A percentile compares a stretch with the other conserved stretches of the same genome.
Evolutionary conservation across 2,329 filamentous ascomycete genomes (phyloP).

Genomic region (Thelonectria olida): DNA sequence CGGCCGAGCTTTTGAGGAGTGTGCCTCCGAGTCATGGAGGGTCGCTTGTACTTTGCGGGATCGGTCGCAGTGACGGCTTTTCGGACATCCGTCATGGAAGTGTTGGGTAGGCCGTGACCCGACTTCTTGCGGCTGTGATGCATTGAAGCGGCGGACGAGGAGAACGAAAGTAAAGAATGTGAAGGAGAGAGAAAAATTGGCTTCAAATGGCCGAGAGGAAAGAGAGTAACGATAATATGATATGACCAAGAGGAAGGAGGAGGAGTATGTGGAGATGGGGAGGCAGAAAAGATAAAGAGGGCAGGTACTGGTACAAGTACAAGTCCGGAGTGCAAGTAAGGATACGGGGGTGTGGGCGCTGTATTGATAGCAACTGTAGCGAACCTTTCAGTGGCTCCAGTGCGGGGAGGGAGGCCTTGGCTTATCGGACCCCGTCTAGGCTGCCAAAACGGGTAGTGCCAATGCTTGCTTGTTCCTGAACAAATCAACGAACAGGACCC

Average conservation of each 20-base stretch:
- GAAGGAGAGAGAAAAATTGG: slow-evolving; percentile 18
- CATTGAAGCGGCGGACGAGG: slow-evolving; percentile 48
- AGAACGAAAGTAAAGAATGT: slow-evolving; percentile 12
- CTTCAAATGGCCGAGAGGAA: slow-evolving; percentile 30
- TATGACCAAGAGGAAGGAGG: slow-evolving; percentile 25
- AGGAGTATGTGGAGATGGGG: slow-evolving; percentile 16
- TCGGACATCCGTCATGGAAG: slow-evolving; percentile 64
- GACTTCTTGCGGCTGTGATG: slow-evolving; percentile 67
- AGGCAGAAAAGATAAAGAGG: slow-evolving; percentile 27
- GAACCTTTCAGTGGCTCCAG: slow-evolving; percentile 39
- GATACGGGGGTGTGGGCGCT: slow-evolving; percentile 11
- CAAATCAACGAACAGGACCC: slow-evolving; percentile 29
- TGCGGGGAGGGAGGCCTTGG: slow-evolving; percentile 30
- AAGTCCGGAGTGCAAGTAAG: neutral
- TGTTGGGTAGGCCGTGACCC: slow-evolving; percentile 61
- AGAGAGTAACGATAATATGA: slow-evolving; percentile 33
- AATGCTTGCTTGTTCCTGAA: slow-evolving; percentile 35
- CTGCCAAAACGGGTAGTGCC: slow-evolving; percentile 27
- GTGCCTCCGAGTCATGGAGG: slow-evolving; percentile 56
- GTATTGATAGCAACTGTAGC: slow-evolving; percentile 29
- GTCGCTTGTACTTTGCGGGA: slow-evolving; percentile 58
- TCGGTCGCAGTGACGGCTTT: slow-evolving; percentile 58
- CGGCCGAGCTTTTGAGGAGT: slow-evolving; percentile 61
- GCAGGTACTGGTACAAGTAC: slow-evolving; percentile 18
- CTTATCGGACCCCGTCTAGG: slow-evolving; percentile 31